Evolutionary conservation across 305 asterid species (phyloP), one percentile per base, ranked within the genome.

Genomic region (Fraxinus paxiana): DNA sequence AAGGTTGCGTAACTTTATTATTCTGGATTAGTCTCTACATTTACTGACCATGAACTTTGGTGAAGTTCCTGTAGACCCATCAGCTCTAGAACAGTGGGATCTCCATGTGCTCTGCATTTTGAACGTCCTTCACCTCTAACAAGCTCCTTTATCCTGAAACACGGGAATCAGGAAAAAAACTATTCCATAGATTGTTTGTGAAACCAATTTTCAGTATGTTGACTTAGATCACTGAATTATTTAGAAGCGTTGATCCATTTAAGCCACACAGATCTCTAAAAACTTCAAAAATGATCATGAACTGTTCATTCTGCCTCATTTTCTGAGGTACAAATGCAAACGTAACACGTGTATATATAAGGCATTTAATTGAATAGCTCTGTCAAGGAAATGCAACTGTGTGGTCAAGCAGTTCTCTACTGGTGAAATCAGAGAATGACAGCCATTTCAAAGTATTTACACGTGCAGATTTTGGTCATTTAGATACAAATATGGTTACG

Each of bases 31-130:
- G 35, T 26, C 2, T 33, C 76, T 37, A 15, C 15, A 67, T 76
- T 26, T 26, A 84, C 87, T 65, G 76, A 84, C 87, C 87, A 84
- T 24, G 84, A 81, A 61, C 63, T 61, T 33, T 82, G 82, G 77
- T 81, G 84, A 51, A 84, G 83, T 51, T 81, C 87, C 38, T 18
- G 48, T 75, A 84, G 75, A 77, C 76, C 75, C 74, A 22, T 28
- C 54, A 72, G 34, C 33, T 81, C 83, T 70, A 84, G 78, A 59
- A 81, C 30, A 56, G 82, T 34, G 31, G 87, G 82, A 84, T 84
- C 82, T 31, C 85, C 87, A 59, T 72, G 30, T 72, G 65, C 34
- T 61, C 87, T 84, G 26, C 80, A 77, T 48, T 77, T 78, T 48
- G 73, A 34, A 41, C 75, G 78, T 48, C 80, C 79, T 37, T 77